Percentiles rank a stretch among this genome's conserved stretches.
phyloP scores from a whole-genome alignment of 2,329 filamentous ascomycete species.

The Aspergillus fischeri region DNA sequence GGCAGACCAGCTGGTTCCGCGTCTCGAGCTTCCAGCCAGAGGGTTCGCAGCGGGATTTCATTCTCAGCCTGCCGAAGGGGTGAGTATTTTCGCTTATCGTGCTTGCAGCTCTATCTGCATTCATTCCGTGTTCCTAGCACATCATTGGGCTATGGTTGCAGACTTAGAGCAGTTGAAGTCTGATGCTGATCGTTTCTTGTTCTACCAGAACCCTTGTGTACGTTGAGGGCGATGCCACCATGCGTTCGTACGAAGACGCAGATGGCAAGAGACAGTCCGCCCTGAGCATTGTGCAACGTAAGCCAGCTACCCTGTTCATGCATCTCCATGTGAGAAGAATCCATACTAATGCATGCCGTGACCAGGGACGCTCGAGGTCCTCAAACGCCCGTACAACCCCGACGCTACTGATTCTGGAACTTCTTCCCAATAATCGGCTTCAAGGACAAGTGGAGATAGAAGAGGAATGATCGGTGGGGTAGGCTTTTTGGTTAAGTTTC shows the following conservation, averaged over 20 bases:
- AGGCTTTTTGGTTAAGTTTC: neutral
- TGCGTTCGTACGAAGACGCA: constrained; percentile 62
- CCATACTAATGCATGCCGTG: neutral
- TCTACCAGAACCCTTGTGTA: constrained; percentile 66
- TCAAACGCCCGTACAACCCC: constrained; percentile 24
- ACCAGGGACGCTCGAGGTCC: constrained; percentile 31
- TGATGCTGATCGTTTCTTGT: constrained; percentile 9
- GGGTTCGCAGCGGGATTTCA: constrained; percentile 64
- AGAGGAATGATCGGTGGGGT: neutral
- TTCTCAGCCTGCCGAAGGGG: constrained; percentile 78
- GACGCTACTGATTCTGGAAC: constrained; percentile 5
- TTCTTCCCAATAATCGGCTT: constrained; percentile 9
- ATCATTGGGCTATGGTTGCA: neutral
- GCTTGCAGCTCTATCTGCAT: neutral
- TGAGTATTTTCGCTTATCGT: constrained; percentile 46
- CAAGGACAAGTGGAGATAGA: neutral
- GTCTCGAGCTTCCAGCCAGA: constrained; percentile 68
- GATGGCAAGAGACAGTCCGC: constrained; percentile 62
- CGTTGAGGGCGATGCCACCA: constrained; percentile 75
- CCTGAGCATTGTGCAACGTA: constrained; percentile 77
- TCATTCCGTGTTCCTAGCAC: neutral
- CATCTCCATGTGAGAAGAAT: neutral
- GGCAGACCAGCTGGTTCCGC: constrained; percentile 79
- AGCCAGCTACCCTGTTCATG: constrained; percentile 27
- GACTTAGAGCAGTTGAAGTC: neutral